phyloP scores from a whole-genome alignment of 2,329 filamentous ascomycete species.

The Trichoderma brevicompactum region DNA sequence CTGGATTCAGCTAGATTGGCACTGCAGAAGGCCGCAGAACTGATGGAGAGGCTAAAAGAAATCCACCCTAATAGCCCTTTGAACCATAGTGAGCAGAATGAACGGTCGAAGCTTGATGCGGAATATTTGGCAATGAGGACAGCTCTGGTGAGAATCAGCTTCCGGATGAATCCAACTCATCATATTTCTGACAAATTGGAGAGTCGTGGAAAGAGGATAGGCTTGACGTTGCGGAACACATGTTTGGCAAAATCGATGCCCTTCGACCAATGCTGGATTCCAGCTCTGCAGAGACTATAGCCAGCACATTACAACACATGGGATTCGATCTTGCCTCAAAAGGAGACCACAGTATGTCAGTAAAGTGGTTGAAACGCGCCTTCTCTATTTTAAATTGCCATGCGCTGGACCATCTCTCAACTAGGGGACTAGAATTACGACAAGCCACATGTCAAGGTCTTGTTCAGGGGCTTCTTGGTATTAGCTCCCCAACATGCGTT shows the following conservation, averaged over 20 bases:
- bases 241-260: conserved; percentile 66
- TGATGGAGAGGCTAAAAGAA: conserved; percentile 42
- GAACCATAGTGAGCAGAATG: not conserved
- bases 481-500: conserved; percentile 49
- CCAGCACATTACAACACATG: conserved; percentile 73
- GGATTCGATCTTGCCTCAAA: conserved; percentile 63
- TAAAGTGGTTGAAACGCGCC: conserved; percentile 76
- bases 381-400: conserved; percentile 61
- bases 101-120: conserved; percentile 48
- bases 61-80: not conserved
- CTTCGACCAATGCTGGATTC: conserved; percentile 49
- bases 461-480: conserved; percentile 59
- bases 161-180: not conserved
- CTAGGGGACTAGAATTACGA: conserved; percentile 65
- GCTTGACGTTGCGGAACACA: conserved; percentile 76
- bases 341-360: conserved; percentile 58
- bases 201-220: conserved; percentile 76
- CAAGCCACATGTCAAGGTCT: conserved; percentile 68
- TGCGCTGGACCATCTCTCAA: conserved; percentile 59
- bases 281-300: conserved; percentile 61
- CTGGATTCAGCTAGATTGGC: conserved; percentile 62
- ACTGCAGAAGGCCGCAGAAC: conserved; percentile 67
- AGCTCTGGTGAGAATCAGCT: conserved; percentile 59
- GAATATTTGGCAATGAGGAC: conserved; percentile 71
- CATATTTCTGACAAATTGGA: conserved; percentile 30